phyloP scores from a whole-genome alignment of 1,284 basidiomycete genomes.

The Boletus albobrunnescens region DNA sequence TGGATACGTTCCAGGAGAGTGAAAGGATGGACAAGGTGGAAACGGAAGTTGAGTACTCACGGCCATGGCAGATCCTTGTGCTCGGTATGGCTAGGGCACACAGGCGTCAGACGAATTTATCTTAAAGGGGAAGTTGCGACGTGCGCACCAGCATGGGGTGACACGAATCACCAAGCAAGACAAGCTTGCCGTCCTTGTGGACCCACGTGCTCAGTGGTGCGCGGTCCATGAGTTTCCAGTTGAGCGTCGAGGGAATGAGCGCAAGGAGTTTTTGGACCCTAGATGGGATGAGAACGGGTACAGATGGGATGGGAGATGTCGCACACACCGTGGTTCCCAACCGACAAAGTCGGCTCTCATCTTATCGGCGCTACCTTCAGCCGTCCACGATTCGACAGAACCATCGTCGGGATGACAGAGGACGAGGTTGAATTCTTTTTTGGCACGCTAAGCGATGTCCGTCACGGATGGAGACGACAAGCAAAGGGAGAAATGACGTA shows the following conservation, averaged over 20 bases:
- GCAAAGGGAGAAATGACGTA: conserved; percentile 11
- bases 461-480: not conserved
- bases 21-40: not conserved
- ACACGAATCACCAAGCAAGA: conserved; percentile 53
- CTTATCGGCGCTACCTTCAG: conserved; percentile 38
- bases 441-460: conserved; percentile 32
- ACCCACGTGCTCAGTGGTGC: conserved; percentile 47
- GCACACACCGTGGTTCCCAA: conserved; percentile 46
- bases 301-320: not conserved
- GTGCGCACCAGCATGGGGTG: conserved; percentile 61
- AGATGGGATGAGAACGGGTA: conserved; percentile 5
- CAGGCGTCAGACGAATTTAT: not conserved
- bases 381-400: conserved; percentile 40
- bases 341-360: conserved; percentile 44
- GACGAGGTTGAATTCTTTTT: conserved; percentile 49
- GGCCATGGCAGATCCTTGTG: conserved; percentile 67
- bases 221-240: conserved; percentile 52
- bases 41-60: conserved; percentile 30
- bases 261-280: conserved; percentile 48
- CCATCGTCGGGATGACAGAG: conserved; percentile 42
- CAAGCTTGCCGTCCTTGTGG: conserved; percentile 44
- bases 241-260: conserved; percentile 44
- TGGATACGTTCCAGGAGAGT: too few relatives aligned
- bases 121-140: not conserved
- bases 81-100: conserved; percentile 54